phyloP scores from a whole-genome alignment of 495 filamentous ascomycete species.

The Cairneyella variabilis region DNA sequence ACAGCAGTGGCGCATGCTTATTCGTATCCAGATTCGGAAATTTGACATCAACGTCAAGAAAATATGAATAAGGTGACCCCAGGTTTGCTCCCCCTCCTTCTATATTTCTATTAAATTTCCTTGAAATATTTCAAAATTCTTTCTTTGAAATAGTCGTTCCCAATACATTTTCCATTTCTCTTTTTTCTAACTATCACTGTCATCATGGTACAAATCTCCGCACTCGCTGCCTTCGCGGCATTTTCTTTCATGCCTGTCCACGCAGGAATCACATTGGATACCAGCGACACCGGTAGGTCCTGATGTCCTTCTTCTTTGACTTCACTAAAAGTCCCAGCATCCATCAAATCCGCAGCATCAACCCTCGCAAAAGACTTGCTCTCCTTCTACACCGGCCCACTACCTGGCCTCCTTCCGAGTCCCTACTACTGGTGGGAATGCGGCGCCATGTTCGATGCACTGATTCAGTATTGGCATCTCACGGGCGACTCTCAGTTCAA shows the following conservation, averaged over 20 bases:
- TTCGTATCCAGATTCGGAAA: too few species aligned
- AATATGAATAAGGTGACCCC: too few species aligned
- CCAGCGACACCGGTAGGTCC: neutral
- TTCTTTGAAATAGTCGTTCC: too few species aligned
- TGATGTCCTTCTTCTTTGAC: neutral
- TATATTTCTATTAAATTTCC: too few species aligned
- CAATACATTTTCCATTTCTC: too few species aligned
- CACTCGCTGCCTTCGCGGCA: slow-evolving; percentile 2
- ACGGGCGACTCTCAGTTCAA: slow-evolving; percentile 64
- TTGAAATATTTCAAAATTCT: too few species aligned
- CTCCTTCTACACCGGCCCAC: slow-evolving; percentile 59
- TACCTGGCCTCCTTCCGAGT: slow-evolving; percentile 64
- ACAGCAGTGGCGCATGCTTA: too few species aligned
- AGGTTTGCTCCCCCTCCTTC: too few species aligned
- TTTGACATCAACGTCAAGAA: too few species aligned
- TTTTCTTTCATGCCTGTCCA: neutral
- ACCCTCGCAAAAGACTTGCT: slow-evolving; percentile 60
- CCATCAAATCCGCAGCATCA: slow-evolving; percentile 57
- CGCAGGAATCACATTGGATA: slow-evolving; percentile 2
- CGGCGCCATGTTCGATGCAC: slow-evolving; percentile 66
- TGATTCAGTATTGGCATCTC: slow-evolving; percentile 67
- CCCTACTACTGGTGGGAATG: slow-evolving; percentile 56
- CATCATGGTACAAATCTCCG: slow-evolving; percentile 1
- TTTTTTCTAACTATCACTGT: neutral
- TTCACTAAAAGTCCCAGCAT: slow-evolving; percentile 34